phyloP scores from a whole-genome alignment of 345 rosid species.

The Ceriops decandra region DNA sequence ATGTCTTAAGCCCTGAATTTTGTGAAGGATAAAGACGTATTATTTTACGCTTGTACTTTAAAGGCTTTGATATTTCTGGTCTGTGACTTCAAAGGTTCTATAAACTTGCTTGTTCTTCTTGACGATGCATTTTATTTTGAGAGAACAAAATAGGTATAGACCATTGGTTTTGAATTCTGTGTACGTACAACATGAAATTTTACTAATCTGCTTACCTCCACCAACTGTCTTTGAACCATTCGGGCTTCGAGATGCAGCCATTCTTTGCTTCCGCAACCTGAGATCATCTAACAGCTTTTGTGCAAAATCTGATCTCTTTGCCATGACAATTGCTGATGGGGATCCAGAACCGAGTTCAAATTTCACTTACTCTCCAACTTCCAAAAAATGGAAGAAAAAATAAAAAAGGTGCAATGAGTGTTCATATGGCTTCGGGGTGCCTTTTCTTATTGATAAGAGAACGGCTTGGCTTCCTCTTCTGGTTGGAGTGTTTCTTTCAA shows the following conservation, averaged over 20 bases:
- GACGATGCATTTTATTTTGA: too few species aligned
- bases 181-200: constrained; percentile 1
- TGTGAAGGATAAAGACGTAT: too few species aligned
- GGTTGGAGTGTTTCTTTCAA: constrained; percentile 67
- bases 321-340: constrained; percentile 41
- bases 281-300: constrained; percentile 95
- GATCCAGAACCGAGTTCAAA: constrained; percentile 18
- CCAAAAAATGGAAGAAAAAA: not conserved
- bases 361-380: constrained; percentile 5
- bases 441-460: constrained; percentile 1
- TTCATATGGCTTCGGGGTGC: constrained; percentile 13
- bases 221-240: constrained; percentile 21
- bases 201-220: constrained; percentile 38
- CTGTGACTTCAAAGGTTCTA: too few species aligned
- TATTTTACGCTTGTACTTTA: too few species aligned
- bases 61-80: too few species aligned
- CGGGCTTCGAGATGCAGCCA: constrained; percentile 54
- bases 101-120: too few species aligned
- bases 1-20: too few species aligned
- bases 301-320: constrained; percentile 77
- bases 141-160: too few species aligned
- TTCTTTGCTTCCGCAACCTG: constrained; percentile 64
- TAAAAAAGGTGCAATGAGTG: constrained; percentile 11
- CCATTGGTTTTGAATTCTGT: not conserved
- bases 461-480: constrained; percentile 24